Evolutionary conservation across 257 asterid genomes (phyloP), one percentile per base, ranked within the genome.

Genomic region (Coffea eugenioides): DNA sequence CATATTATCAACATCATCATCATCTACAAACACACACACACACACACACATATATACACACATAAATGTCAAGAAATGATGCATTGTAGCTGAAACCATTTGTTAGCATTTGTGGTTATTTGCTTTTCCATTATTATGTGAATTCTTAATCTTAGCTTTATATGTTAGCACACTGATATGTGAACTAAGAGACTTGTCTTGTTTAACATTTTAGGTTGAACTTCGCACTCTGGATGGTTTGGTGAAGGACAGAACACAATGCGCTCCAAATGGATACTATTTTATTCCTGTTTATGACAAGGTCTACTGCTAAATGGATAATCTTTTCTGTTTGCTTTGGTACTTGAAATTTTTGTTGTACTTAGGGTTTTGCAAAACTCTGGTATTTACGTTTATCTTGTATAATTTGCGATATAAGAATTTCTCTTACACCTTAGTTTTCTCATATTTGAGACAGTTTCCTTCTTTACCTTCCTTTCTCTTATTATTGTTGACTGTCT

Each of bases 191-290:
- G 23, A 34, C 6, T 31, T 80, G 5, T 59, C 9, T 57, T 52
- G 69, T 74, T 21, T 65, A 23, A 20, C 36, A 64, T 39, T 14
- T 87, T 81, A 95, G 99, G 98, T 93, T 78, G 99, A 95, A 80
- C 90, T 95, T 76, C 92, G 87, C 70, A 95, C 99, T 20, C 66
- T 91, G 92, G 99, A 95, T 86, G 99, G 99, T 20, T 87, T 95
- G 90, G 96, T 95, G 76, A 95, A 95, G 88, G 99, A 95, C 61
- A 88, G 90, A 80, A 92, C 99, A 1, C 98, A 93, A 56, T 95
- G 98, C 84, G 99, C 99, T 86, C 99, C 99, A 64, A 95, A 95
- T 85, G 99, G 99, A 82, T 95, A 95, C 91, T 95, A 95, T 89
- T 95, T 95, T 83, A 91, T 95, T 77, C 99, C 99, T 45, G 97